Conservation (phyloP, 331 rosid species). For the Erythrophleum ivorense region DNA sequence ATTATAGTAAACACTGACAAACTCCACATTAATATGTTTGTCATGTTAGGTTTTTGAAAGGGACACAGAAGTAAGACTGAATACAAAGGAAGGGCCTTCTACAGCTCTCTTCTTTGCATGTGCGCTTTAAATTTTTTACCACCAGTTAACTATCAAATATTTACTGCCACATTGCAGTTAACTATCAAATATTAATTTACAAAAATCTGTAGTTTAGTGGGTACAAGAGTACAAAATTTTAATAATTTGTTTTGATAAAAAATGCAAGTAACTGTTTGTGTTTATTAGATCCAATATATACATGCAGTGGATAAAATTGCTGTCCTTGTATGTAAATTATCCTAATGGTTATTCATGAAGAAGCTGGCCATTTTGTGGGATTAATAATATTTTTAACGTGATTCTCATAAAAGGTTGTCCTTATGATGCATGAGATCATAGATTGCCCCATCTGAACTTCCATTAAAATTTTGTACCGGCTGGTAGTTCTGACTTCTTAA, state of each 20-base stretch:
- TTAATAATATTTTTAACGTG: neutral
- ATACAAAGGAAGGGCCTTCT: neutral
- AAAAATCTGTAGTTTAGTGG: neutral
- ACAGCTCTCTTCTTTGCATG: neutral
- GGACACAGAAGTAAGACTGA: constrained; percentile 28
- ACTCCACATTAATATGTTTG: constrained; percentile 22
- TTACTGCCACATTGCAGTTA: neutral
- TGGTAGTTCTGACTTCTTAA: constrained; percentile 23
- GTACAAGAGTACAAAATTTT: neutral
- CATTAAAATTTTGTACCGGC: neutral
- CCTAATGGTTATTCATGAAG: neutral
- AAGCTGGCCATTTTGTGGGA: neutral
- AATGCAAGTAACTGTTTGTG: neutral
- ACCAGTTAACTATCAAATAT: neutral
- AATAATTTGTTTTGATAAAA: neutral
- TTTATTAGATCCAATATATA: neutral
- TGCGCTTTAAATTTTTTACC: neutral
- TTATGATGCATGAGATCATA: neutral
- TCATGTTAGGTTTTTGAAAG: constrained; percentile 6
- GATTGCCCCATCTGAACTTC: neutral
- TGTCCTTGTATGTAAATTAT: neutral
- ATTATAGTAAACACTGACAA: constrained; percentile 16
- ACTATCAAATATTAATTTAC: neutral
- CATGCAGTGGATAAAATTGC: neutral
- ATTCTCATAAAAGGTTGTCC: neutral